Evolutionary conservation across 352 stramenopile genomes (phyloP).

Genomic region (Blastocystis sp.): DNA sequence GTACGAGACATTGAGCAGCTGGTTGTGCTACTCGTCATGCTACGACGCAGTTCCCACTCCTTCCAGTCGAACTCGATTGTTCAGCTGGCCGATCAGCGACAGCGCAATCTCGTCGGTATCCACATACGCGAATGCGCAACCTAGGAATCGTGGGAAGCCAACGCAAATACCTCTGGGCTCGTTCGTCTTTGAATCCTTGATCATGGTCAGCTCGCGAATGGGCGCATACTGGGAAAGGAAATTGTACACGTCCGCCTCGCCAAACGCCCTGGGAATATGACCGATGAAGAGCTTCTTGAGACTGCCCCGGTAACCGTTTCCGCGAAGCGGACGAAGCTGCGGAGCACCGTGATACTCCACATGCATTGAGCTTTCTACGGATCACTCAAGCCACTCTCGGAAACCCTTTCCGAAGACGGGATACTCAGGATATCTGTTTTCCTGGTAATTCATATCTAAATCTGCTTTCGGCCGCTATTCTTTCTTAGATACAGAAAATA

Average conservation of each 20-base stretch:
- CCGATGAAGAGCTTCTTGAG: constrained; percentile 52
- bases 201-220: constrained; percentile 1
- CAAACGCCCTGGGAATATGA: constrained; percentile 24
- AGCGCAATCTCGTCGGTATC: constrained; percentile 7
- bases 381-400: not conserved
- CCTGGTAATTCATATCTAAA: not conserved
- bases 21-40: not conserved
- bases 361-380: not conserved
- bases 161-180: not conserved
- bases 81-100: constrained; percentile 6
- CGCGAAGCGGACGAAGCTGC: not conserved
- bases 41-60: not conserved
- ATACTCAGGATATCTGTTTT: not conserved
- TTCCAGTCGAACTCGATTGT: not conserved
- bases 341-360: not conserved
- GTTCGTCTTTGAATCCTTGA: constrained; percentile 15
- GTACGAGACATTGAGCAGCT: not conserved
- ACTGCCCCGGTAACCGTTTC: not conserved
- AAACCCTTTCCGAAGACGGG: not conserved
- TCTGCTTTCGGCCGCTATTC: not conserved
- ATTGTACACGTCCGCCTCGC: not conserved
- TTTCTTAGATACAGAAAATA: not conserved
- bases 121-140: constrained; percentile 49
- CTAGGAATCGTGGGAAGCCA: not conserved
- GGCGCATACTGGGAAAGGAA: constrained; percentile 53